Evolutionary conservation across 768 basidiomycete species (phyloP), one percentile per base, ranked within the genome.

Genomic region (Crucibulum laeve): DNA sequence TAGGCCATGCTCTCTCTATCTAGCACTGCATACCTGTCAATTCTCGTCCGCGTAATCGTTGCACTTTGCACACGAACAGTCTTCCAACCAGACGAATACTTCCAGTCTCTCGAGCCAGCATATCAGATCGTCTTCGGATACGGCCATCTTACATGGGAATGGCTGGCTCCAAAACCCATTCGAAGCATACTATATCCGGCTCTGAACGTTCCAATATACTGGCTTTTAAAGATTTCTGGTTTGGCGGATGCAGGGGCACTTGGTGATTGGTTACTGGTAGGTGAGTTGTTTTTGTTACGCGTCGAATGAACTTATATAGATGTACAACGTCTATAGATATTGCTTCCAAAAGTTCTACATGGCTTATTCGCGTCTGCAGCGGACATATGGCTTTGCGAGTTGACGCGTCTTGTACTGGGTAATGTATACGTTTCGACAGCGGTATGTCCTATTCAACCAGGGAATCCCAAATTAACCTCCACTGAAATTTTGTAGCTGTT

Each of bases 71-170:
- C 91, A 0, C 74, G 76, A 42, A 91, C 93, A 3, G 88, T 87
- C 67, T 98, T 98, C 60, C 94, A 97, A 60, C 93, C 96, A 6
- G 96, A 99, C 62, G 96, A 98, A 63, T 95, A 88, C 63, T 97
- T 87, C 54, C 96, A 99, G 59, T 79, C 92, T 4, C 74, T 98
- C 34, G 96, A 99, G 59, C 87, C 90, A 36, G 96, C 96, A 0
- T 88, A 98, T 60, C 74, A 73, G 44, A 64, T 83, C 33, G 90
- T 96, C 39, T 98, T 91, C 59, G 92, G 93, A 36, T 91, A 91
- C 64, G 95, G 93, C 2, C 76, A 84, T 52, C 70, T 92, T 32
- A 97, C 94, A 18, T 99, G 96, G 96, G 96, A 99, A 69, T 99
- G 96, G 96, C 65, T 76, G 34, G 64, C 74, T 39, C 64, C 73